These are phyloP conservation scores for Fraxinus latifolia DNA, from an alignment of 305 asterid species.

Conservation along the genomic window DNA sequence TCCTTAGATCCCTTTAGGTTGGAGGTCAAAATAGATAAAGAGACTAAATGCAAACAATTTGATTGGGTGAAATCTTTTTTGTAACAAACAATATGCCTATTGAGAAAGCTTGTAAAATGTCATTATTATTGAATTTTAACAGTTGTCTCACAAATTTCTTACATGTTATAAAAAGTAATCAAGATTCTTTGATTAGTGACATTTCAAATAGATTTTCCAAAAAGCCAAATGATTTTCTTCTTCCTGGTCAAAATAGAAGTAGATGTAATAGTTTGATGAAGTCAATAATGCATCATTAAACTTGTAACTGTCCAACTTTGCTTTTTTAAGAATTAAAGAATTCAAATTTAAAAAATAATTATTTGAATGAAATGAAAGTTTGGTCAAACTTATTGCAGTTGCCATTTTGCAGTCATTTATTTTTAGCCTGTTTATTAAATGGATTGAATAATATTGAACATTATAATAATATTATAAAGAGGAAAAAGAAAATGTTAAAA, in stretches of 20 bases:
- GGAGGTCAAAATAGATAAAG: background rate
- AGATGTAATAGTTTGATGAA: background rate
- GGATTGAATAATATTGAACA: background rate
- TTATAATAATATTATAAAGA: too few relatives aligned
- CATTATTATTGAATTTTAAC: background rate
- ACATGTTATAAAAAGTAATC: background rate
- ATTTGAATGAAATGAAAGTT: background rate
- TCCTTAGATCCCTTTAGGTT: background rate
- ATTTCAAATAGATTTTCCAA: background rate
- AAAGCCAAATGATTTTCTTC: background rate
- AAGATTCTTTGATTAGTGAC: background rate
- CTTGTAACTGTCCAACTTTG: background rate
- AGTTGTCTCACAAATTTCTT: background rate
- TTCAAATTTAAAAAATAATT: background rate
- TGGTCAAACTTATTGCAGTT: background rate
- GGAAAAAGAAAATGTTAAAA: background rate
- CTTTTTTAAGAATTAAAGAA: background rate
- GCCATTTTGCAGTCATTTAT: background rate
- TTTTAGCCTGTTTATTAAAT: background rate
- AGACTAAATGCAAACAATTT: background rate
- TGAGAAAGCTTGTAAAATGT: background rate
- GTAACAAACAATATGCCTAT: background rate
- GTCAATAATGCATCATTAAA: background rate
- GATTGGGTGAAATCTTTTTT: background rate
- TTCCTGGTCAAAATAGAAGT: background rate